Conservation (phyloP, 306 rosid genomes). For the Lablab purpureus region DNA sequence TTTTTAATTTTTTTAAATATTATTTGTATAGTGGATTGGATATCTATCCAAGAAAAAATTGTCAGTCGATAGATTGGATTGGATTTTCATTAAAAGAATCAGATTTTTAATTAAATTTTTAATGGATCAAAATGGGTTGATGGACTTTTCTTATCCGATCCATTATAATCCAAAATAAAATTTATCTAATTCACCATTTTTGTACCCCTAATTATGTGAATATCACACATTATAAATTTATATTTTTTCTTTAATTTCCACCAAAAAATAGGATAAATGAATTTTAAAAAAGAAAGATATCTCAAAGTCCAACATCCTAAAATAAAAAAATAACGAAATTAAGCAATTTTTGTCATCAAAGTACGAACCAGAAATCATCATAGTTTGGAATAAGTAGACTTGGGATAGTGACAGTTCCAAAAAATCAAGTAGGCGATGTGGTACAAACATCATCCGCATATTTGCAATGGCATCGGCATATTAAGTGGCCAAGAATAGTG, state of each 20-base stretch:
- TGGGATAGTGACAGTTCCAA: constrained; percentile 18
- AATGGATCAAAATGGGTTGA: too few relatives aligned
- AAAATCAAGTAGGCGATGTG: constrained; percentile 23
- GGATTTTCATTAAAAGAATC: too few relatives aligned
- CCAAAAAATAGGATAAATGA: background rate
- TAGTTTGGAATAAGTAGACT: background rate
- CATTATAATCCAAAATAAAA: too few relatives aligned
- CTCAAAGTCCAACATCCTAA: constrained; percentile 7
- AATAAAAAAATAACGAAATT: background rate
- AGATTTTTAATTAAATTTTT: too few relatives aligned
- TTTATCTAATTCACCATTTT: too few relatives aligned
- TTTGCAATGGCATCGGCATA: constrained; percentile 27
- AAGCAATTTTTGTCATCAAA: constrained; percentile 8
- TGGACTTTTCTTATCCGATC: too few relatives aligned
- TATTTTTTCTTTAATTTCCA: constrained; percentile 10
- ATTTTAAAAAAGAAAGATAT: background rate
- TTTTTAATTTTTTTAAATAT: too few relatives aligned
- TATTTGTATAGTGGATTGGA: too few relatives aligned
- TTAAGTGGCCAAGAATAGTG: constrained; percentile 30
- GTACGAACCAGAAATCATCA: constrained; percentile 17
- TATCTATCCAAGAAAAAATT: too few relatives aligned
- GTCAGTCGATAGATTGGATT: too few relatives aligned
- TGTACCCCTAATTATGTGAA: background rate
- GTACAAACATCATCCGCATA: constrained; percentile 23
- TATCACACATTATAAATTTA: background rate